Base-by-base conservation (phyloP, 78 protist species). In the Acrasis kona region DNA sequence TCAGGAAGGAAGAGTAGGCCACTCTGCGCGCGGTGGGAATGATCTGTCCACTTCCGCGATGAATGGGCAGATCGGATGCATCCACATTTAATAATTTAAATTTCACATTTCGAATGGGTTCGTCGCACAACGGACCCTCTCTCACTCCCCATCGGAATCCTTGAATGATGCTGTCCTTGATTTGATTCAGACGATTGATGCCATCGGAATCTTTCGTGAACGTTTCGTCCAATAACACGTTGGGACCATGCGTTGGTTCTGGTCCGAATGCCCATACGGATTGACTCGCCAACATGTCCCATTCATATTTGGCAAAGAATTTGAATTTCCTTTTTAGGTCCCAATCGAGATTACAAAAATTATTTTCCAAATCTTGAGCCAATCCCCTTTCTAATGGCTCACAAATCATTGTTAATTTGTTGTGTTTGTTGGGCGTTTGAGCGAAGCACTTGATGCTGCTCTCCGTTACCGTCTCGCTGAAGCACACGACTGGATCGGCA, bases 131-230 rank as follows among this genome's bases (percentile, higher is more conserved):
- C 3, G 97, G 98, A 10, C 97, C 98, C 37, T 95, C 98, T 40
- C 93, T 82, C 0, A 95, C 80, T 7, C 85, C 97, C 99, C 99
- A 96, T 36, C 81, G 95, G 81, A 97, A 97, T 30, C 99, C 99
- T 34, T 93, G 91, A 2, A 87, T 88, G 10, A 90, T 74, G 8
- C 80, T 38, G 29, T 87, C 92, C 2, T 73, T 41, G 12, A 89
- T 77, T 1, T 74, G 1, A n/a, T 35, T 19, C 7, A 96, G 77
- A 74, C 79, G 79, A 86, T 93, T 90, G 37, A 84, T 85, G n/a
- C n/a, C n/a, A n/a, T n/a, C n/a, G n/a, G n/a, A n/a, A 78, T 82
- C 80, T 6, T 31, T 29, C 12, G 5, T n/a, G 28, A 96, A 71
- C 1, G 96, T 87, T 78, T 95, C 99, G 65, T 96, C 91, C 2